Percentiles rank a stretch among this genome's conserved stretches.
Conservation (phyloP, 2,329 filamentous ascomycete genomes). For the Endoconidiophora polonica region DNA sequence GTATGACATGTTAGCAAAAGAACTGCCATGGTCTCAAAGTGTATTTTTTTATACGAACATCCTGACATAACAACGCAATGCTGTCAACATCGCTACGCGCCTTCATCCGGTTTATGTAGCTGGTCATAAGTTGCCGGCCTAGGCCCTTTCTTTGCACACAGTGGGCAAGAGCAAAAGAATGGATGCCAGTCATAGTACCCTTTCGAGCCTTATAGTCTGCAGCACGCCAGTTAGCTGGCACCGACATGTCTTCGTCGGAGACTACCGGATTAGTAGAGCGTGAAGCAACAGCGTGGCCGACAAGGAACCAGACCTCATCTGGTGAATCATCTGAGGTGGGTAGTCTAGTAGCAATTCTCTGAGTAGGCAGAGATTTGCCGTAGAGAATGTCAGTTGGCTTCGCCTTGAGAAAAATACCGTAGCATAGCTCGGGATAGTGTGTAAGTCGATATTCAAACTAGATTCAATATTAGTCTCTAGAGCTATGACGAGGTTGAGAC, state of each 20-base stretch:
- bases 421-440: conserved; percentile 56
- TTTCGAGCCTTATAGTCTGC: conserved; percentile 14
- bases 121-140: conserved; percentile 55
- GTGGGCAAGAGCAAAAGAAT: conserved; percentile 67
- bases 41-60: conserved; percentile 27
- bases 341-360: neutral
- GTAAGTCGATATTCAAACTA: conserved; percentile 64
- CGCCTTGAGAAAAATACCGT: conserved; percentile 54
- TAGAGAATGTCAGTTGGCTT: conserved; percentile 20
- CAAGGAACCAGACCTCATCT: conserved; percentile 35
- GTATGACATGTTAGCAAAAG: neutral
- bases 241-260: conserved; percentile 60
- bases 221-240: conserved; percentile 50
- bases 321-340: conserved; percentile 9
- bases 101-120: conserved; percentile 63
- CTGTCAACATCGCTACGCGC: conserved; percentile 52
- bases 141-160: conserved; percentile 58
- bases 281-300: conserved; percentile 66
- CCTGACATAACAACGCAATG: conserved; percentile 61
- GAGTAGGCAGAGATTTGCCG: neutral
- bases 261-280: conserved; percentile 46
- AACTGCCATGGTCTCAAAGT: neutral
- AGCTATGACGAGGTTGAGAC: neutral
- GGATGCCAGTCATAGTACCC: conserved; percentile 61
- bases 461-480: neutral